A percentile compares a stretch with the other conserved stretches of the same genome.
Conservation (phyloP, 345 rosid species). For the Aquilaria malaccensis region DNA sequence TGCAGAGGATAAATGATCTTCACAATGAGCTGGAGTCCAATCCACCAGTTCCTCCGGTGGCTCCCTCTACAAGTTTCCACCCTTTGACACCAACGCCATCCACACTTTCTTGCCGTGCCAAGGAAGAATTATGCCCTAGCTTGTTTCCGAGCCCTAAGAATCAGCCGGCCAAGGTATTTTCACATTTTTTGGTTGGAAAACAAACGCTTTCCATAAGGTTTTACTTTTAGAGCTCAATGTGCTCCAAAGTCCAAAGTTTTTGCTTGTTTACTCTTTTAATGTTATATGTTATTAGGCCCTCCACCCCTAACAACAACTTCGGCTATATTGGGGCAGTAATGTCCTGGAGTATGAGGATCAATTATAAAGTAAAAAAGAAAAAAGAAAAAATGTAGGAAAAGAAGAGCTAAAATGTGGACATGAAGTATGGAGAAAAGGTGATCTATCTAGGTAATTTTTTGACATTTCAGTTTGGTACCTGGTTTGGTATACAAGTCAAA, state of each 20-base stretch:
- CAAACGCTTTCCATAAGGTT: neutral
- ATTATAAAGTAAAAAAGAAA: too few species aligned
- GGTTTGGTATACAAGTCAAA: neutral
- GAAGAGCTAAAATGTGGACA: neutral
- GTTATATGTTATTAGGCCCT: neutral
- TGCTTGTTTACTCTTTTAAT: neutral
- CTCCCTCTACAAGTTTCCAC: conserved; percentile 60
- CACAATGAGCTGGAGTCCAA: conserved; percentile 82
- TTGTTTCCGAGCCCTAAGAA: conserved; percentile 71
- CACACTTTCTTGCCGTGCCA: conserved; percentile 62
- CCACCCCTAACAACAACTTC: too few species aligned
- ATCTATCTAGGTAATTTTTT: neutral
- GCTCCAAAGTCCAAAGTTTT: neutral
- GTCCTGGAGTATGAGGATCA: too few species aligned
- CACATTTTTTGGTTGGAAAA: too few species aligned
- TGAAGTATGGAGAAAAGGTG: neutral
- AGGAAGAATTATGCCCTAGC: conserved; percentile 73
- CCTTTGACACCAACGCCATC: conserved; percentile 87
- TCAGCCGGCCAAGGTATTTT: conserved; percentile 72
- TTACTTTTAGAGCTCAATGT: neutral
- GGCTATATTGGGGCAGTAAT: too few species aligned
- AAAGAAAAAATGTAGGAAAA: too few species aligned
- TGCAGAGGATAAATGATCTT: conserved; percentile 88
- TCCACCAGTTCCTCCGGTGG: conserved; percentile 52
- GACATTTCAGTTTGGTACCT: conserved; percentile 1